Percentiles rank a stretch among this genome's conserved stretches.
These are phyloP conservation scores for Aquilaria yunnanensis DNA, from an alignment of 345 rosid species.

Conservation along the genomic window DNA sequence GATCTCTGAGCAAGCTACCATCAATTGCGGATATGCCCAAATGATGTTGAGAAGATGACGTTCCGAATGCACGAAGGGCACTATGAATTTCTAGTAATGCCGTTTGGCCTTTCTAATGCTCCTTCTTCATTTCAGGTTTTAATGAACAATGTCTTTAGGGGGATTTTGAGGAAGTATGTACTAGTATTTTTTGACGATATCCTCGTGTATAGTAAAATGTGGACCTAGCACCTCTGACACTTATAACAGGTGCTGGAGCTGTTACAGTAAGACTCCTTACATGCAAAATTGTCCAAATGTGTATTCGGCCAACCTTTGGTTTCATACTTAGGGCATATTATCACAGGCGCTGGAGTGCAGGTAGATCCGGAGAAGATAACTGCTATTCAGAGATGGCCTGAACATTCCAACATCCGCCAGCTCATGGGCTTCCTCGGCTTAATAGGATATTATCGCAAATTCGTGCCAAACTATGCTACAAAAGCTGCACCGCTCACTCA, in stretches of 20 bases:
- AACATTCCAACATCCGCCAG: not conserved
- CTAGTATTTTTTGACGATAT: not conserved
- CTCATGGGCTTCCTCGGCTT: not conserved
- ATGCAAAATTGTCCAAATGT: not conserved
- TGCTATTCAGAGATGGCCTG: not conserved
- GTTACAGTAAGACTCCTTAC: too few species aligned
- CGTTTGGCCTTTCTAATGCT: not conserved
- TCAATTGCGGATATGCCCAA: too few species aligned
- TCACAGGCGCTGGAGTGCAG: not conserved
- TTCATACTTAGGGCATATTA: not conserved
- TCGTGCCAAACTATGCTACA: not conserved
- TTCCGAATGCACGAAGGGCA: too few species aligned
- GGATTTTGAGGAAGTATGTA: not conserved
- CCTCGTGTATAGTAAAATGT: not conserved
- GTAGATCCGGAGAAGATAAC: not conserved
- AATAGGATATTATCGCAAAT: not conserved
- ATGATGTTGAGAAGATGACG: too few species aligned
- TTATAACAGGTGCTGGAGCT: too few species aligned
- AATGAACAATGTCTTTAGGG: not conserved
- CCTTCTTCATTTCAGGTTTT: not conserved
- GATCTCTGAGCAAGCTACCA: not conserved
- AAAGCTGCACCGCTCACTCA: not conserved
- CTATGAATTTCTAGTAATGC: not conserved
- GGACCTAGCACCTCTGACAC: too few species aligned
- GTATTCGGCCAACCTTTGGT: not conserved